phyloP scores from a whole-genome alignment of 2,329 filamentous ascomycete species.

The Epichloe amarillans region DNA sequence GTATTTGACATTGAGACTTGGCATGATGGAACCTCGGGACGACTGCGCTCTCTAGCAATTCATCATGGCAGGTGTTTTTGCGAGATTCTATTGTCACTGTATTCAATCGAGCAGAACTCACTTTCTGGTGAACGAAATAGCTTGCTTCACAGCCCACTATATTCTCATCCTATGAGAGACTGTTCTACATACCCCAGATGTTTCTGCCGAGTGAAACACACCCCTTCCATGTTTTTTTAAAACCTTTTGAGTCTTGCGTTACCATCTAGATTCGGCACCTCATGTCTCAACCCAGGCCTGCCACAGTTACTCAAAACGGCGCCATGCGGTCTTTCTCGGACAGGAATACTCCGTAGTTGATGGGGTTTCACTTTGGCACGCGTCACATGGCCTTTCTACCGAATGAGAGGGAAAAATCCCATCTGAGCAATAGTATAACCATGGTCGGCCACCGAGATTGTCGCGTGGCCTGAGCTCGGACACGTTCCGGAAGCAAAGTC shows the following conservation, averaged over 20 bases:
- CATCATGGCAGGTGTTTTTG: too few species aligned
- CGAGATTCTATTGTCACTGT: neutral
- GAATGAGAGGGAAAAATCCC: neutral
- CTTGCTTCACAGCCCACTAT: neutral
- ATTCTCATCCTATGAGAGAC: neutral
- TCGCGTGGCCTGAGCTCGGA: neutral
- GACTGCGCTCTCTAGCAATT: too few species aligned
- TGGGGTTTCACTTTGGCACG: too few species aligned
- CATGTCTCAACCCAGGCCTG: neutral
- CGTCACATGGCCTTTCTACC: too few species aligned
- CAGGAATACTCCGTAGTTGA: too few species aligned
- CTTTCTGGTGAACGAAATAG: too few species aligned
- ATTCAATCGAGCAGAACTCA: too few species aligned
- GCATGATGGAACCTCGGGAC: too few species aligned
- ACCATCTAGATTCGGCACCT: neutral
- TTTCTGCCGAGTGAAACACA: neutral
- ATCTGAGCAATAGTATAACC: neutral
- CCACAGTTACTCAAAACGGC: neutral
- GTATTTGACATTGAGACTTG: too few species aligned
- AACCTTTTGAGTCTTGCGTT: neutral
- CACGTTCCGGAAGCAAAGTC: neutral
- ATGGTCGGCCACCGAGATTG: neutral
- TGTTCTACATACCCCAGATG: neutral
- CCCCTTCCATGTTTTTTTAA: neutral
- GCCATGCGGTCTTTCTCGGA: neutral